A percentile compares a stretch with the other conserved stretches of the same genome.
These are phyloP conservation scores for Fabrea salina DNA, from an alignment of 169 alveolate genomes.

Conservation along the genomic window DNA sequence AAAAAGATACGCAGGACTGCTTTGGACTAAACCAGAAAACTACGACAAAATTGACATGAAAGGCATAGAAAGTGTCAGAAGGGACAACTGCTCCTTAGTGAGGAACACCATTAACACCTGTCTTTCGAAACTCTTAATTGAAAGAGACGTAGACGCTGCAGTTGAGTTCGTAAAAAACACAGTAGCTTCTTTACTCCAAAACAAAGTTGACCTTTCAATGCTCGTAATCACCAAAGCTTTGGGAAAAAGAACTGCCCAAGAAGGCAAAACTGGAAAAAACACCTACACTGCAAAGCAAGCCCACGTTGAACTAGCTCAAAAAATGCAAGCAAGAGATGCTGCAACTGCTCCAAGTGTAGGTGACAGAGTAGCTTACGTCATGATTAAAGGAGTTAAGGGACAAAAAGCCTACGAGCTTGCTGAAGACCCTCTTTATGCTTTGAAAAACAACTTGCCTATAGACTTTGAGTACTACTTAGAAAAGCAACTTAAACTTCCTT, in stretches of 20 bases:
- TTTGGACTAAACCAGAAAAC: slow-evolving; percentile 91
- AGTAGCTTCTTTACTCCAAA: slow-evolving; percentile 90
- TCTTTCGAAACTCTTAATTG: slow-evolving; percentile 88
- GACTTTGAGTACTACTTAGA: slow-evolving; percentile 98
- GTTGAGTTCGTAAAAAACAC: slow-evolving; percentile 82
- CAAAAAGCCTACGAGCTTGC: slow-evolving; percentile 95
- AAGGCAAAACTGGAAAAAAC: slow-evolving; percentile 63
- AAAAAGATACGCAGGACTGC: slow-evolving; percentile 97
- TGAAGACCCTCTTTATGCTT: slow-evolving; percentile 98
- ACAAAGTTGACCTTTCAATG: slow-evolving; percentile 95
- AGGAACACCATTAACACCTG: slow-evolving; percentile 92
- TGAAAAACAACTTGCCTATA: slow-evolving; percentile 94
- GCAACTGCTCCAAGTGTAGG: slow-evolving; percentile 98
- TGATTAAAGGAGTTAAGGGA: slow-evolving; percentile 93
- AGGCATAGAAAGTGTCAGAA: slow-evolving; percentile 96
- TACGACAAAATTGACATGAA: slow-evolving; percentile 97
- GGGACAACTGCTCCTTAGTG: slow-evolving; percentile 96
- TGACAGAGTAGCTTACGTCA: slow-evolving; percentile 97
- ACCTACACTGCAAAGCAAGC: slow-evolving; percentile 96
- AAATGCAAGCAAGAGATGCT: slow-evolving; percentile 93
- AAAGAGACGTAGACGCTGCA: slow-evolving; percentile 91
- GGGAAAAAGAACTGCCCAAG: slow-evolving; percentile 71
- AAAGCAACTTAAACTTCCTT: slow-evolving; percentile 90
- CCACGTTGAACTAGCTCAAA: slow-evolving; percentile 98
- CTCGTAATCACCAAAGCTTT: slow-evolving; percentile 97